Evolutionary conservation across 306 rosid genomes (phyloP), one percentile per base, ranked within the genome.

Genomic region (Astragalus membranaceus): DNA sequence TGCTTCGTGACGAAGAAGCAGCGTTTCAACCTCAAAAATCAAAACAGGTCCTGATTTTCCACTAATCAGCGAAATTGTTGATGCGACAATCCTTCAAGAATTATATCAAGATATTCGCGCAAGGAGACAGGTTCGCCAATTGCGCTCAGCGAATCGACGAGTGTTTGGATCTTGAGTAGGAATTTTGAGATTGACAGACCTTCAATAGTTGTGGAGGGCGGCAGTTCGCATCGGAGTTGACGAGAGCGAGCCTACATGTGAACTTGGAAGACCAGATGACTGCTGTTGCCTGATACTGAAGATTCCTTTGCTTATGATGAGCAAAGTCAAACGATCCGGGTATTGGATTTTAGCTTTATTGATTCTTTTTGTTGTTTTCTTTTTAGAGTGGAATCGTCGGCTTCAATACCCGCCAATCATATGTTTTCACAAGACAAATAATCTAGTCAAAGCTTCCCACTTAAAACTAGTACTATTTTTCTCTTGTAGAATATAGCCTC

Each of bases 331-430:
- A 23, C 0, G 0, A 47, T 14, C 14, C 7, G 2, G 50, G 3
- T 49, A 16, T 67, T 67, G 73, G 61, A 49, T 35, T 67, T 33
- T 67, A 67, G 61, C 73, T 35, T 35, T 13, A 49, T 33, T 32
- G 6, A 51, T 36, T 16, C 23, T 17, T 35, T 64, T 5, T 44
- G 16, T 44, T 44, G 51, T 29, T 67, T 39, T 51, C 72, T 35
- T 51, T 48, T 67, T 36, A 60, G 10, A 17, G 73, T 36, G 73
- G 72, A 67, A 8, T 49, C 1, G 16, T 10, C 57, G 23, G 16
- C 33, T 32, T 49, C 20, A 13, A 20, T 8, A 16, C 50, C 5
- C 16, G 1, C 67, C 13, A 37, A 15, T 9, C 12, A 33, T 5
- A 26, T 26, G 30, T 26, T 3, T 26, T 2, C 30, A 26, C 30